phyloP scores from a whole-genome alignment of 73 alveolate species.

The Diophrys sp. region DNA sequence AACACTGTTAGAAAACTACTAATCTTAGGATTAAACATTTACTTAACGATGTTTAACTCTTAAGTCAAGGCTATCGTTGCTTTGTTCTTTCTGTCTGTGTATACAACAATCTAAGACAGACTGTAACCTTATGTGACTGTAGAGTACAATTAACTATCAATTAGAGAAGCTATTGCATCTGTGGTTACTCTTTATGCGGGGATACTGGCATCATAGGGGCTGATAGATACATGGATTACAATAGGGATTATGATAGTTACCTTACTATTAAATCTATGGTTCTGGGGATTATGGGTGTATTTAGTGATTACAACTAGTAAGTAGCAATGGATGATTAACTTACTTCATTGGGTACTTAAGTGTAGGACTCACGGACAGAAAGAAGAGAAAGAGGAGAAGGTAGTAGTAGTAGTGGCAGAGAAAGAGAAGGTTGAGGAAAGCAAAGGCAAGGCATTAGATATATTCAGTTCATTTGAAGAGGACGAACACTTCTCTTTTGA shows the following conservation, averaged over 20 bases:
- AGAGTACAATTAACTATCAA: not conserved
- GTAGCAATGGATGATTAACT: too few relatives aligned
- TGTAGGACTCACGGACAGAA: too few relatives aligned
- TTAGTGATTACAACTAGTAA: not conserved
- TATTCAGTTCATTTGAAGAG: too few relatives aligned
- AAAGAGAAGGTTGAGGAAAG: too few relatives aligned
- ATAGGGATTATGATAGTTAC: not conserved
- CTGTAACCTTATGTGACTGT: not conserved
- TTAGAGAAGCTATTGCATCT: conserved; percentile 5
- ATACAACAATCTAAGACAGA: not conserved
- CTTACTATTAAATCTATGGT: not conserved
- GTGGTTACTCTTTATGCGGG: not conserved
- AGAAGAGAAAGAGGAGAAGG: too few relatives aligned
- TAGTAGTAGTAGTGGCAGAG: too few relatives aligned
- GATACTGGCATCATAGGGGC: not conserved
- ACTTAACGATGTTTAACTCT: not conserved
- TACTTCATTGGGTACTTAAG: too few relatives aligned
- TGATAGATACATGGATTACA: not conserved
- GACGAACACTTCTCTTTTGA: too few relatives aligned
- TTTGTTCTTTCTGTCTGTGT: not conserved
- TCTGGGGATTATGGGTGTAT: not conserved
- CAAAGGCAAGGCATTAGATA: too few relatives aligned
- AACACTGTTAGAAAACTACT: not conserved
- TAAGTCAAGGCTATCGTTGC: not conserved
- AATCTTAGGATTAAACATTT: not conserved